Evolutionary conservation across 768 basidiomycete genomes (phyloP), one percentile per base, ranked within the genome.

Genomic region (Lactarius sp.): DNA sequence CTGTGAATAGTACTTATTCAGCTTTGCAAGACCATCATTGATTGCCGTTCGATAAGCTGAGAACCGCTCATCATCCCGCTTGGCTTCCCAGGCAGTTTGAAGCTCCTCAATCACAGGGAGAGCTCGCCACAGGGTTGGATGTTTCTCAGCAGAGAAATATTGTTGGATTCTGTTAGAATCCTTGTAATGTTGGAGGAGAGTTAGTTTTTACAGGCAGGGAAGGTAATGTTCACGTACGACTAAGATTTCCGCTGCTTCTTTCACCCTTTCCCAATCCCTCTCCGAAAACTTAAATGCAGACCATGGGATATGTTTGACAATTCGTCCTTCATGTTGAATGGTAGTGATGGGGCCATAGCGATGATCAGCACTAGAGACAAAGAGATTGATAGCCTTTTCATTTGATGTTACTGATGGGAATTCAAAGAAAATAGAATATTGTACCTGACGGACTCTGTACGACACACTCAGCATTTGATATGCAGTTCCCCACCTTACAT

Each of bases 81-180:
- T 12, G 1, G 62, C 22, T 27, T 27, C 22, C 22, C 22, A 27
- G 22, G 22, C 22, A 27, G 22, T 27, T 27, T 27, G 71, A 0
- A 75, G 68, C 2, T 69, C 64, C 50, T 76, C 72, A 3, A 76
- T 50, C 1, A 68, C 67, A 7, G 72, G 73, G 4, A 76, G 70
- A 0, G 66, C 71, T 6, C 44, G 61, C 63, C 69, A 74, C 1
- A 76, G 68, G 0, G 73, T 74, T 0, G 71, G 70, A 0, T 60
- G 60, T 3, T 56, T 33, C 6, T 74, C 70, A 0, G 72, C 58
- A 0, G 71, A 75, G 50, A 76, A 73, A 31, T 49, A 31, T 6
- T 74, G 72, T 36, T 74, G 73, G 31, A 72, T 67, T 9, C 61
- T 18, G 27, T 75, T 70, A 0, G 70, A 59, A 10, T 74, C 71